Conservation (phyloP, 495 filamentous ascomycete genomes). For the Durotheca rogersii region DNA sequence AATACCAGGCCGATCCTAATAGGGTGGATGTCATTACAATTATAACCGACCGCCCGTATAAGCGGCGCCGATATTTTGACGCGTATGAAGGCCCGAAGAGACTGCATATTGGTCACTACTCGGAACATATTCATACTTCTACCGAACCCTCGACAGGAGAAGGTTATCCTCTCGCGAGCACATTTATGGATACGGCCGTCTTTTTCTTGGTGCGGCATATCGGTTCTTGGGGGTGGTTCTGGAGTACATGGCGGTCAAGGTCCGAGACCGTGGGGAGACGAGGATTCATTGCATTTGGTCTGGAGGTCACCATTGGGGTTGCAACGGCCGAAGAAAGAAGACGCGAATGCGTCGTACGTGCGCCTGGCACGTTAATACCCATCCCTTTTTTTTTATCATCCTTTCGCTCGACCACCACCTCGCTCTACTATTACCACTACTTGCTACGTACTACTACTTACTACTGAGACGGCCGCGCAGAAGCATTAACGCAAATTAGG, state of each 20-base stretch:
- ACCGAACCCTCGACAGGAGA: background rate
- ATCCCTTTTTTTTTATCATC: too few species aligned
- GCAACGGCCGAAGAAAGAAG: conserved; percentile 21
- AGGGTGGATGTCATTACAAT: too few species aligned
- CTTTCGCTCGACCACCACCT: too few species aligned
- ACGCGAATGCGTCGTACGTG: conserved; percentile 27
- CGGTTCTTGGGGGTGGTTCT: conserved; percentile 16
- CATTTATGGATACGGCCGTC: conserved; percentile 18
- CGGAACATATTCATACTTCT: conserved; percentile 1
- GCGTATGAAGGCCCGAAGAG: too few species aligned
- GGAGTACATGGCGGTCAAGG: conserved; percentile 21
- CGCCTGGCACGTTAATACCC: conserved; percentile 19
- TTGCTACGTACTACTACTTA: too few species aligned
- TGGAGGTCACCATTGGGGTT: conserved; percentile 13
- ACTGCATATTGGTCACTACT: background rate
- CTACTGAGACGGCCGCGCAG: conserved; percentile 12
- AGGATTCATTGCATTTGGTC: conserved; percentile 27
- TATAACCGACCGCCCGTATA: too few species aligned
- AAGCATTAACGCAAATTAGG: too few species aligned
- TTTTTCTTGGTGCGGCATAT: conserved; percentile 8
- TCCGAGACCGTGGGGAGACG: too few species aligned
- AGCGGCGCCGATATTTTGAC: too few species aligned
- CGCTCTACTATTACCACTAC: too few species aligned
- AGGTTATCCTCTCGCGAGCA: too few species aligned
- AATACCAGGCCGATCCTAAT: too few species aligned